A percentile compares a stretch with the other conserved stretches of the same genome.
Evolutionary conservation across 805 yeast species (phyloP).

Genomic region (Candida tibetensis): DNA sequence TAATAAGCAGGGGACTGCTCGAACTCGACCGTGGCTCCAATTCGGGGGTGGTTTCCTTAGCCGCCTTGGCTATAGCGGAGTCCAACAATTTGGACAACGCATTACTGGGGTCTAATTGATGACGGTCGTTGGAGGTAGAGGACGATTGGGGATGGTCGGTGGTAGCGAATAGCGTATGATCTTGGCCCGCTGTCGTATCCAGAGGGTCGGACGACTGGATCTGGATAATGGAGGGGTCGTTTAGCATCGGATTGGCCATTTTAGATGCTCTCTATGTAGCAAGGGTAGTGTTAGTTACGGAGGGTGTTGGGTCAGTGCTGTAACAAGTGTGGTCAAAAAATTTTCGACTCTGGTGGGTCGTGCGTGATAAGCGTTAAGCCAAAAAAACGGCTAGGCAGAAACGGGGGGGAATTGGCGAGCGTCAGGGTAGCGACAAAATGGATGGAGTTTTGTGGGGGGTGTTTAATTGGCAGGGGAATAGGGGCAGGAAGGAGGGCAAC

Average conservation of each 20-base stretch:
- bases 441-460: too few species aligned
- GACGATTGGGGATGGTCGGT: not conserved
- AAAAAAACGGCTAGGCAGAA: too few species aligned
- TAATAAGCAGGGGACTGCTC: conserved; percentile 7
- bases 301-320: not conserved
- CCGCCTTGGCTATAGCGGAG: conserved; percentile 48
- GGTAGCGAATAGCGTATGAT: not conserved
- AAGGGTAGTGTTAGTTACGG: conserved; percentile 1
- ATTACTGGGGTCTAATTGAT: conserved; percentile 27
- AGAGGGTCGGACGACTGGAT: conserved; percentile 8
- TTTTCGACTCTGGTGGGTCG: not conserved
- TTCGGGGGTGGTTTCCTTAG: conserved; percentile 42
- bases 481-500: too few species aligned
- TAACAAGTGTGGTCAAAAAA: not conserved
- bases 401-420: too few species aligned
- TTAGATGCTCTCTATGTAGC: not conserved
- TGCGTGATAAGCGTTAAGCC: not conserved
- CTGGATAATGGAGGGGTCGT: conserved; percentile 33
- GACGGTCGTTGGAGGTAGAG: conserved; percentile 6
- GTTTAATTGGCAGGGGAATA: too few species aligned
- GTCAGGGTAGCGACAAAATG: not conserved
- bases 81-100: conserved; percentile 43
- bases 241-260: conserved; percentile 19
- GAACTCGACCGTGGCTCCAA: conserved; percentile 16
- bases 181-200: not conserved